Conservation (phyloP, 441 rosid species). For the Capsella rubella region DNA sequence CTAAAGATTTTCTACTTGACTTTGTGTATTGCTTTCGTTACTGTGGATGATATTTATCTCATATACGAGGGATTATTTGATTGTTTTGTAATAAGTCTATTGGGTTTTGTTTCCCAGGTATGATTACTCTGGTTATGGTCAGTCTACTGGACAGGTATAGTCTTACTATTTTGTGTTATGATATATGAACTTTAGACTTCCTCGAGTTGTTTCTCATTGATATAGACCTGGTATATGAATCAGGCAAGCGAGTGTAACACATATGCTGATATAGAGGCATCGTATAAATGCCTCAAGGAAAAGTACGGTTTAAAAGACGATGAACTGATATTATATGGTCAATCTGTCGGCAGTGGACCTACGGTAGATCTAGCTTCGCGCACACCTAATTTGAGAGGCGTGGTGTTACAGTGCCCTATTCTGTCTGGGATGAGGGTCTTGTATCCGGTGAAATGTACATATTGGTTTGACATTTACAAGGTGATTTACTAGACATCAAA, state of each 20-base stretch:
- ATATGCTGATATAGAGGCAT: constrained; percentile 72
- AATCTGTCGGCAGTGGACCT: constrained; percentile 81
- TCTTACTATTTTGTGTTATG: constrained; percentile 2
- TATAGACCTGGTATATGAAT: constrained; percentile 35
- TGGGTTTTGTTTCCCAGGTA: constrained; percentile 50
- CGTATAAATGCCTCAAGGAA: constrained; percentile 68
- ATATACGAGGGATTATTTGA: not conserved
- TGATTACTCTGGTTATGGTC: constrained; percentile 82
- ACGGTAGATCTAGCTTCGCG: constrained; percentile 78
- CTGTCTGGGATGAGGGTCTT: constrained; percentile 76
- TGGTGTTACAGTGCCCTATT: constrained; percentile 70
- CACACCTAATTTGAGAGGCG: constrained; percentile 63
- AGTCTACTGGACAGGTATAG: constrained; percentile 70
- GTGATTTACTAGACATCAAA: constrained; percentile 39
- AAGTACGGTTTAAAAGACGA: constrained; percentile 65
- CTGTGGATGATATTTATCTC: not conserved
- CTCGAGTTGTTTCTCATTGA: no score
- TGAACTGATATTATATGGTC: constrained; percentile 69
- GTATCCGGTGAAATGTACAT: constrained; percentile 73
- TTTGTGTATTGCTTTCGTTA: not conserved
- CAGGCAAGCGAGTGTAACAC: constrained; percentile 78
- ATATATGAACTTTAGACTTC: not conserved
- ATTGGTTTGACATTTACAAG: constrained; percentile 81
- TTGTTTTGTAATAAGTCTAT: not conserved
- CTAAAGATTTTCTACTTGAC: not conserved